Evolutionary conservation across 73 alveolate species (phyloP), one percentile per base, ranked within the genome.

Genomic region (Diophrys sp.): DNA sequence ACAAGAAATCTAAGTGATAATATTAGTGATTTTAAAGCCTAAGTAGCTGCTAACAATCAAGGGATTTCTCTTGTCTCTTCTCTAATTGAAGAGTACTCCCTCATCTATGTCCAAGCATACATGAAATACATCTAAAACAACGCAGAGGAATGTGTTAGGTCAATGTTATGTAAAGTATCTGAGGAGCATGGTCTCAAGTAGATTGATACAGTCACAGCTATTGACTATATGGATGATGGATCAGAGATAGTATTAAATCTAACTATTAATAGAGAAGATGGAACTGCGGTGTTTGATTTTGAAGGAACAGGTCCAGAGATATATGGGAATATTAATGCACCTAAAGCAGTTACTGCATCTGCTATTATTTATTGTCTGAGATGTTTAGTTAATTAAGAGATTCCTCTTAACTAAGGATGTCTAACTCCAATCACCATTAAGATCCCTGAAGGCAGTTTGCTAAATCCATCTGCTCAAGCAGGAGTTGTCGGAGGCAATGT

Each of bases 401-500:
- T 95, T 55, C 99, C 98, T 1, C 80, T 95, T 30, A 95, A 95
- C 74, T 87, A 95, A 88, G 99, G 99, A 0, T 92, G 97, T 66
- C 77, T 95, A 28, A 89, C 89, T 62, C 99, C 99, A 25, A 89
- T 94, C n/a, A 67, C 71, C 14, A 83, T 85, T 66, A 74, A 33
- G 0, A 55, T 94, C 0, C 98, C 98, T 27, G 84, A 83, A 23
- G 72, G 87, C 66, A 70, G 93, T 70, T 18, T 95, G 28, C 75
- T 95, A 0, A 79, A 85, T 70, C 99, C 99, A 23, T 70, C 89
- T 25, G 80, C 30, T 0, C 79, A 71, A 25, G 88, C 98, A 25
- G 98, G 95, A 34, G 96, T 95, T 23, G 99, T 95, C 25, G 99
- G 97, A 28, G 99, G 99, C 0, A 95, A 95, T 81, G 98, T 93